A percentile compares a stretch with the other conserved stretches of the same genome.
These are phyloP conservation scores for Sclerotinia trifoliorum DNA, from an alignment of 2,329 filamentous ascomycete species.

Conservation along the genomic window DNA sequence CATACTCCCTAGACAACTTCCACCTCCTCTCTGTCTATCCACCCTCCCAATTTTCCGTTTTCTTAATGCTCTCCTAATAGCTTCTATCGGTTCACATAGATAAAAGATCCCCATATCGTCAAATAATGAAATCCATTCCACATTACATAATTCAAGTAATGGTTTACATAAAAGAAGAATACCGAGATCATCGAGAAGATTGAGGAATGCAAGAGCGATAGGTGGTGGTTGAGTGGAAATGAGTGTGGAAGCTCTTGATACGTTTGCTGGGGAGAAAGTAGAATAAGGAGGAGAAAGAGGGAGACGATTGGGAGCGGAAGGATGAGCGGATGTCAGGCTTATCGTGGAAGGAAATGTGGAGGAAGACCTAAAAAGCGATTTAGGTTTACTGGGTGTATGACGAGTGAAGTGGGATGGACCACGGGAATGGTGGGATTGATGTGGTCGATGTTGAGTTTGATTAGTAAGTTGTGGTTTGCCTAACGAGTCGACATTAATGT, in stretches of 20 bases:
- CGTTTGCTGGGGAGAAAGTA: not conserved
- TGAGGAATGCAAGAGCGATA: slow-evolving; percentile 24
- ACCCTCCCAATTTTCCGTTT: not conserved
- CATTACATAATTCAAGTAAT: slow-evolving; percentile 24
- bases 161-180: slow-evolving; percentile 30
- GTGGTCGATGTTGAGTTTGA: slow-evolving; percentile 1
- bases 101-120: slow-evolving; percentile 32
- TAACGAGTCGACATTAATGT: not conserved
- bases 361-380: not conserved
- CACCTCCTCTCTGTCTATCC: not conserved
- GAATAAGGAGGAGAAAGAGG: not conserved
- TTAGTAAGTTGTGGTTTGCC: not conserved
- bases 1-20: slow-evolving; percentile 3
- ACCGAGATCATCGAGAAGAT: slow-evolving; percentile 35
- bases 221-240: not conserved
- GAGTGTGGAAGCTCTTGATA: slow-evolving; percentile 4
- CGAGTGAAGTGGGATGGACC: not conserved
- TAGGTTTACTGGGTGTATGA: not conserved
- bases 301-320: not conserved
- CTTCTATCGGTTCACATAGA: slow-evolving; percentile 9
- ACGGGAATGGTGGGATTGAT: not conserved
- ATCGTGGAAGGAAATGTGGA: not conserved
- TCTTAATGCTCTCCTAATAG: not conserved
- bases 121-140: slow-evolving; percentile 29
- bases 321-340: not conserved